phyloP scores from a whole-genome alignment of 1,284 basidiomycete species.

The Apiotrichum gracile region DNA sequence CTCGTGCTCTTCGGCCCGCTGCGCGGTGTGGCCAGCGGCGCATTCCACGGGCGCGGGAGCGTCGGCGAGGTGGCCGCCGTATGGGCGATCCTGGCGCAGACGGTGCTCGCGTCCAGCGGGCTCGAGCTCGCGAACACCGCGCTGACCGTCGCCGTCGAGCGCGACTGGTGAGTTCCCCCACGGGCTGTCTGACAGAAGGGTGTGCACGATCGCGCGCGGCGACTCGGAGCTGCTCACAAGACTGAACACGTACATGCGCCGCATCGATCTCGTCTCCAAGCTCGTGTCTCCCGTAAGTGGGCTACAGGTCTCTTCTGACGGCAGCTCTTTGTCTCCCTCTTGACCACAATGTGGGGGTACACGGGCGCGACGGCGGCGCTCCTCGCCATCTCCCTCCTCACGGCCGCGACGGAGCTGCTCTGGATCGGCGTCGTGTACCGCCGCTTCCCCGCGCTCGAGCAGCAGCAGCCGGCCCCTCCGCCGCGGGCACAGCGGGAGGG shows the following conservation, averaged over 20 bases:
- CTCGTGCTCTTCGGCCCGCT: slow-evolving; percentile 43
- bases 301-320: background rate
- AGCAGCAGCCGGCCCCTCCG: too few species aligned
- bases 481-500: background rate
- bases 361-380: slow-evolving; percentile 27
- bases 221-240: slow-evolving; percentile 29
- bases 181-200: slow-evolving; percentile 19
- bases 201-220: slow-evolving; percentile 44
- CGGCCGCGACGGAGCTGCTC: slow-evolving; percentile 33
- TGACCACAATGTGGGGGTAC: slow-evolving; percentile 43
- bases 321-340: slow-evolving; percentile 49
- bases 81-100: slow-evolving; percentile 37
- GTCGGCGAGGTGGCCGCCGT: slow-evolving; percentile 4
- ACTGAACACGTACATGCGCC: slow-evolving; percentile 47
- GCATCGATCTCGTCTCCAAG: slow-evolving; percentile 50
- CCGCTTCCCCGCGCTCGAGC: slow-evolving; percentile 33
- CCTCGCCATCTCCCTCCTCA: slow-evolving; percentile 27
- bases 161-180: slow-evolving; percentile 46
- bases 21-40: slow-evolving; percentile 15
- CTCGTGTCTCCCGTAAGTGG: slow-evolving; percentile 44
- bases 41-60: slow-evolving; percentile 19
- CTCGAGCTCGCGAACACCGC: slow-evolving; percentile 47
- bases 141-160: slow-evolving; percentile 49
- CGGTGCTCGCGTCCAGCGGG: slow-evolving; percentile 37
- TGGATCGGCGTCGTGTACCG: slow-evolving; percentile 46